These are phyloP conservation scores for Yamadazyma triangularis DNA, from an alignment of 1,139 yeast species.

Conservation along the genomic window DNA sequence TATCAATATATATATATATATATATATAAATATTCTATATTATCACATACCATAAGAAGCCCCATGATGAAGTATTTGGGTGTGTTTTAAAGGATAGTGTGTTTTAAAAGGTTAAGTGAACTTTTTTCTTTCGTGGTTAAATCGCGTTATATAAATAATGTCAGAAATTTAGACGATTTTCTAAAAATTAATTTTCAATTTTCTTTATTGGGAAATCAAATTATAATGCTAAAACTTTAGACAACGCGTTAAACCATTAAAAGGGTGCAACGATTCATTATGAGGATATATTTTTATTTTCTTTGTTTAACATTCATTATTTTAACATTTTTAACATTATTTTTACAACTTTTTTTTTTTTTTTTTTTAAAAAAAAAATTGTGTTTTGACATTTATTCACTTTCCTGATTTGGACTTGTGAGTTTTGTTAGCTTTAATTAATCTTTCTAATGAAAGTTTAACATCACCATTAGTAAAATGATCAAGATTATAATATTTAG, in stretches of 20 bases:
- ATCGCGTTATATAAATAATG: background rate
- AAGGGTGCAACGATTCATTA: no score
- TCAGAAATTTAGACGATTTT: conserved; percentile 6
- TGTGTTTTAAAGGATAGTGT: no score
- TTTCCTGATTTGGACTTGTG: background rate
- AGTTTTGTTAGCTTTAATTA: conserved; percentile 2
- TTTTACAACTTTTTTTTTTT: no score
- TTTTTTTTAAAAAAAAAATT: no score
- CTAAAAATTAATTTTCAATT: conserved; percentile 1
- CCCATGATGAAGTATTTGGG: conserved; percentile 8
- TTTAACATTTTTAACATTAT: no score
- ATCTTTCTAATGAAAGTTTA: conserved; percentile 69
- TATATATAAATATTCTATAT: no score
- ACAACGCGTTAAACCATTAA: no score
- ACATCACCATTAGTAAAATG: conserved; percentile 83
- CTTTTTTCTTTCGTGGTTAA: background rate
- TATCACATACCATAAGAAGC: conserved; percentile 11
- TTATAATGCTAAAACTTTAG: conserved; percentile 3
- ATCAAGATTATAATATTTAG: conserved; percentile 72
- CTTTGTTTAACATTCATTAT: no score
- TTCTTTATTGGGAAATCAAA: conserved; percentile 6
- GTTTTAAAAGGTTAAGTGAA: background rate
- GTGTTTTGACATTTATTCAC: no score
- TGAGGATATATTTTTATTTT: no score
- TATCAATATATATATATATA: no score